Evolutionary conservation across 2,329 filamentous ascomycete species (phyloP).

Genomic region (Aaosphaeria pasadenensis): DNA sequence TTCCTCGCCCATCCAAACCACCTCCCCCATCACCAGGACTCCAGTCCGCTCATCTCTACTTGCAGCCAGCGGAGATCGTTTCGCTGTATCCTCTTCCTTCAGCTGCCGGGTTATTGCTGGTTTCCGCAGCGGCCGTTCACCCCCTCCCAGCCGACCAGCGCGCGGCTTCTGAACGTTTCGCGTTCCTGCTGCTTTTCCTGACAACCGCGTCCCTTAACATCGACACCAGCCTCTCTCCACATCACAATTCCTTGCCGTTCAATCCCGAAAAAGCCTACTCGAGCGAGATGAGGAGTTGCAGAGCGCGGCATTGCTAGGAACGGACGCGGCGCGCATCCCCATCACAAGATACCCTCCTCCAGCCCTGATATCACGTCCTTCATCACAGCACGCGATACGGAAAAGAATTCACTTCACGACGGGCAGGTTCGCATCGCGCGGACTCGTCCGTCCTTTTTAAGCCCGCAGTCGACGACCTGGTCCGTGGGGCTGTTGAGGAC

Average conservation of each 20-base stretch:
- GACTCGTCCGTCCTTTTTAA: constrained; percentile 16
- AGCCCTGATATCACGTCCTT: constrained; percentile 68
- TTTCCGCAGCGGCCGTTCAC: neutral
- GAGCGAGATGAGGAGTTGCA: constrained; percentile 24
- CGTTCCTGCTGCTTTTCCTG: neutral
- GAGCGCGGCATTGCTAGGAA: constrained; percentile 19
- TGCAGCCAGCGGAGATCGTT: neutral
- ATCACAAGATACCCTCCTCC: constrained; percentile 56
- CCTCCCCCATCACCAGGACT: too few species aligned
- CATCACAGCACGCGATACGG: constrained; percentile 45
- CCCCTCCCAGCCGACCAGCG: neutral
- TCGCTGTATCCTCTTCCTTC: neutral
- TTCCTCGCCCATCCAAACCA: too few species aligned
- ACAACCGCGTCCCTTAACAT: neutral
- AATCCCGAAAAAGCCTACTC: constrained; percentile 3
- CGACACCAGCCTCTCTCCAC: constrained; percentile 13
- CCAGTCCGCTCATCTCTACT: too few species aligned
- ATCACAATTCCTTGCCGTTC: constrained; percentile 1
- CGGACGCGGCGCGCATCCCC: constrained; percentile 65
- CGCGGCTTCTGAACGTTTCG: neutral
- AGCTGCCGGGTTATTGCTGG: too few species aligned
- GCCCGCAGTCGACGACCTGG: neutral
- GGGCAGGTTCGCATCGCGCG: constrained; percentile 22
- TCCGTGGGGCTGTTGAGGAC: neutral
- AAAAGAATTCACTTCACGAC: constrained; percentile 17